Conservation (phyloP, 208 protist species). For the Leishmania gerbilli region DNA sequence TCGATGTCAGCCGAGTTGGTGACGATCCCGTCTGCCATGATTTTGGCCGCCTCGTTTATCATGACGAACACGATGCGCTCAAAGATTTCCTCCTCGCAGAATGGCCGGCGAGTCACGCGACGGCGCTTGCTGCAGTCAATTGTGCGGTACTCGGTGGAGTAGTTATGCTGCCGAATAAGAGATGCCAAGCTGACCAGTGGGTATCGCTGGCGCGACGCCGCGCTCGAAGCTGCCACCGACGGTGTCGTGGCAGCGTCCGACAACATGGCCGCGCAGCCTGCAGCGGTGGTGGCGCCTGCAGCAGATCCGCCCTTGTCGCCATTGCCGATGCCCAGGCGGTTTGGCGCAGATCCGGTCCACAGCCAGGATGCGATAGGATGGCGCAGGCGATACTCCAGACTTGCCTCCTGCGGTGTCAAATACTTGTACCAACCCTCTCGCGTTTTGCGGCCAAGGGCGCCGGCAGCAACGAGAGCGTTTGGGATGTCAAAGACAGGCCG, state of each 20-base stretch:
- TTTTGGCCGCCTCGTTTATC: conserved; percentile 90
- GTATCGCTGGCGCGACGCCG: conserved; percentile 14
- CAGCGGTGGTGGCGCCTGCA: not conserved
- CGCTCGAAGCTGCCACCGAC: not conserved
- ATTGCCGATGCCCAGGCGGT: not conserved
- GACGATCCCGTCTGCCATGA: conserved; percentile 81
- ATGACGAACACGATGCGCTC: conserved; percentile 86
- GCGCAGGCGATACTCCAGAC: conserved; percentile 23
- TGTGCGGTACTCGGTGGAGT: conserved; percentile 55
- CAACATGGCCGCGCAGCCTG: not conserved
- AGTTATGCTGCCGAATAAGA: conserved; percentile 46
- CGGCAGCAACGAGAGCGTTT: conserved; percentile 48
- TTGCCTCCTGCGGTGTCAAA: conserved; percentile 17
- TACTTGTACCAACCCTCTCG: conserved; percentile 85
- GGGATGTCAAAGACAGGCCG: conserved; percentile 53
- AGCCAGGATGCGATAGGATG: conserved; percentile 30
- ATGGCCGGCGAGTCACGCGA: conserved; percentile 57
- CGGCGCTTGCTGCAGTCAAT: conserved; percentile 55
- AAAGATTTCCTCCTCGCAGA: conserved; percentile 83
- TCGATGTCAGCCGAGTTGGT: conserved; percentile 80
- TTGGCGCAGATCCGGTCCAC: conserved; percentile 5
- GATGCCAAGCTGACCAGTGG: conserved; percentile 32
- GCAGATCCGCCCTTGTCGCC: not conserved
- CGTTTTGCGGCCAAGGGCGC: conserved; percentile 71
- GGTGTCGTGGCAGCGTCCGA: not conserved